A percentile compares a stretch with the other conserved stretches of the same genome.
These are phyloP conservation scores for Cladophialophora chaetospira DNA, from an alignment of 2,329 filamentous ascomycete species.

Conservation along the genomic window DNA sequence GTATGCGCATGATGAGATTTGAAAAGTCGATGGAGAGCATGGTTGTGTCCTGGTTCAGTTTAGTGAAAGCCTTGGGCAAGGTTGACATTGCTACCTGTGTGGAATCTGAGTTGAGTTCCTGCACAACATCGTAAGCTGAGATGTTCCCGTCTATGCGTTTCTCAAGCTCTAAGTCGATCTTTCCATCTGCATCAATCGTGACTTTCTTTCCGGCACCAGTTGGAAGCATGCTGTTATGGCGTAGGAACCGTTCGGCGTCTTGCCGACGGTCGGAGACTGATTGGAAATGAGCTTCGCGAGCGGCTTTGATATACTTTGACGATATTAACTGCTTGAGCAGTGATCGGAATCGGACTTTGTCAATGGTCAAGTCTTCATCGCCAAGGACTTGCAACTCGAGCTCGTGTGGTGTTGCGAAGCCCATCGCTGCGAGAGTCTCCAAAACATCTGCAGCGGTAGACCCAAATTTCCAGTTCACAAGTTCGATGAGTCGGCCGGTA, in stretches of 20 bases:
- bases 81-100: constrained; percentile 3
- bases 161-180: constrained; percentile 57
- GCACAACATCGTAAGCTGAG: constrained; percentile 10
- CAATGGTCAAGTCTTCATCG: background rate
- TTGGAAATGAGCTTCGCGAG: constrained; percentile 47
- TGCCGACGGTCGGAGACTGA: constrained; percentile 58
- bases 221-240: constrained; percentile 55
- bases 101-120: constrained; percentile 8
- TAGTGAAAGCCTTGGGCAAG: constrained; percentile 1
- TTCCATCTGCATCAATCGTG: constrained; percentile 63
- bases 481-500: constrained; percentile 75
- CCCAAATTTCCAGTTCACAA: constrained; percentile 74
- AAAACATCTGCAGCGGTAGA: constrained; percentile 72
- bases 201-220: constrained; percentile 62
- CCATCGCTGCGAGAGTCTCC: constrained; percentile 72
- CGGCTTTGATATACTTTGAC: constrained; percentile 23
- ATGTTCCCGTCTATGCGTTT: constrained; percentile 41
- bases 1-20: constrained; percentile 19
- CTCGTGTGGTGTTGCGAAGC: constrained; percentile 65
- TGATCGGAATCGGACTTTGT: constrained; percentile 8
- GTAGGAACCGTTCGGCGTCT: constrained; percentile 64
- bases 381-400: constrained; percentile 39
- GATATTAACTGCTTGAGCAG: constrained; percentile 16
- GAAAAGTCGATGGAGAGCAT: constrained; percentile 25
- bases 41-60: constrained; percentile 14